Percentiles rank a stretch among this genome's conserved stretches.
phyloP scores from a whole-genome alignment of 2,329 filamentous ascomycete genomes.

The Ophiostoma piceae region DNA sequence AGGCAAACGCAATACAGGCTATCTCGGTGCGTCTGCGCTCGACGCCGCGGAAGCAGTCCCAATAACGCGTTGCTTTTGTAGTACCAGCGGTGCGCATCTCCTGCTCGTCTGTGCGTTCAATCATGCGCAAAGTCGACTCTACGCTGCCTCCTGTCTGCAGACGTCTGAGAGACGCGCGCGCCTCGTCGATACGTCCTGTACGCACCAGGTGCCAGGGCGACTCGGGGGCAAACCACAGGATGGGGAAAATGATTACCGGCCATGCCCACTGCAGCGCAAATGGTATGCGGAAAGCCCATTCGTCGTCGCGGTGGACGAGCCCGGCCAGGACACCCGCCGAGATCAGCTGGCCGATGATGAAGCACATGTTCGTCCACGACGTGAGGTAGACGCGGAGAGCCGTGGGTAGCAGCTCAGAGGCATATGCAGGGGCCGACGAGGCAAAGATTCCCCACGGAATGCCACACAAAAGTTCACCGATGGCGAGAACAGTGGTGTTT shows the following conservation, averaged over 20 bases:
- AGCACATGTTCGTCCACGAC: constrained; percentile 45
- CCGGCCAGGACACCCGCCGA: constrained; percentile 39
- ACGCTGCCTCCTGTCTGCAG: constrained; percentile 32
- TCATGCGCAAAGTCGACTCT: constrained; percentile 37
- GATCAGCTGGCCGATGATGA: constrained; percentile 38
- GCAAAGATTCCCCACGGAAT: constrained; percentile 31
- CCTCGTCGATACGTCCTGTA: constrained; percentile 35
- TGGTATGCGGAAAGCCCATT: constrained; percentile 40
- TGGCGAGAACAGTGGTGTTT: constrained; percentile 36
- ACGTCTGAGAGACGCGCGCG: constrained; percentile 29
- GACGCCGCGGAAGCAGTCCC: constrained; percentile 44
- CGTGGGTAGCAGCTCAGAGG: constrained; percentile 35
- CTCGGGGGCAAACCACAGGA: constrained; percentile 41
- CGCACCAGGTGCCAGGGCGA: constrained; percentile 45
- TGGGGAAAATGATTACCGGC: constrained; percentile 25
- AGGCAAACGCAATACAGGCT: constrained; percentile 37
- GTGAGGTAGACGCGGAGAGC: constrained; percentile 38
- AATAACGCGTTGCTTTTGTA: constrained; percentile 39
- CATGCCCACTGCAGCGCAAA: constrained; percentile 17
- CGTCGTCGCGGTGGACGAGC: constrained; percentile 33
- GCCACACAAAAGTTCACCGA: constrained; percentile 43
- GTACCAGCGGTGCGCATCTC: constrained; percentile 37
- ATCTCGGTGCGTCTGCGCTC: constrained; percentile 45
- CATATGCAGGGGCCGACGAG: constrained; percentile 41
- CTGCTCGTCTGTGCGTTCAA: constrained; percentile 41